Conservation (phyloP, 169 alveolate species). For the Theileria orientalis region DNA sequence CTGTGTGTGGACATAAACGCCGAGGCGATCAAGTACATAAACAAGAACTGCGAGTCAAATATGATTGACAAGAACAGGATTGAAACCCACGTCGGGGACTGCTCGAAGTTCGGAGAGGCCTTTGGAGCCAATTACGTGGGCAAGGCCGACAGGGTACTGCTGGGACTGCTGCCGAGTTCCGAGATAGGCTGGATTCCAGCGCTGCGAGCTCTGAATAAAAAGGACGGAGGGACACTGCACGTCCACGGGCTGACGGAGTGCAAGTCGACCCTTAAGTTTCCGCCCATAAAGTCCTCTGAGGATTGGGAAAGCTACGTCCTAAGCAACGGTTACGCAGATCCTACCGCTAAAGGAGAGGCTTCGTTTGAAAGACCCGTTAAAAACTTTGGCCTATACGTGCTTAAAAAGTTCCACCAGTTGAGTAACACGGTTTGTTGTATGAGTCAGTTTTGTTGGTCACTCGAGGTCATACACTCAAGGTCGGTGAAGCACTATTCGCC, state of each 20-base stretch:
- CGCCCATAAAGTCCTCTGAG: not conserved
- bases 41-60: not conserved
- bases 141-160: constrained; percentile 58
- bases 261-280: not conserved
- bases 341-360: not conserved
- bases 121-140: constrained; percentile 51
- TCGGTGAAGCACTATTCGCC: constrained; percentile 25
- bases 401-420: constrained; percentile 3
- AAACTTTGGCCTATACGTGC: not conserved
- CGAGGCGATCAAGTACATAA: constrained; percentile 32
- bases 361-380: not conserved
- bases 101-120: not conserved
- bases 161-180: constrained; percentile 75
- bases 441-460: not conserved
- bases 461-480: constrained; percentile 7
- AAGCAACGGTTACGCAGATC: not conserved
- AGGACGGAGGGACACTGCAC: constrained; percentile 70
- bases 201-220: constrained; percentile 44
- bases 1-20: constrained; percentile 59
- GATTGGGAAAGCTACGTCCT: constrained; percentile 8
- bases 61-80: not conserved
- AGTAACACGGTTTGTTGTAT: not conserved
- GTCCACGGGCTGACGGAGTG: constrained; percentile 61
- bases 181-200: constrained; percentile 73
- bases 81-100: constrained; percentile 17